Evolutionary conservation across 352 stramenopile genomes (phyloP).

Genomic region (Blastocystis sp.): DNA sequence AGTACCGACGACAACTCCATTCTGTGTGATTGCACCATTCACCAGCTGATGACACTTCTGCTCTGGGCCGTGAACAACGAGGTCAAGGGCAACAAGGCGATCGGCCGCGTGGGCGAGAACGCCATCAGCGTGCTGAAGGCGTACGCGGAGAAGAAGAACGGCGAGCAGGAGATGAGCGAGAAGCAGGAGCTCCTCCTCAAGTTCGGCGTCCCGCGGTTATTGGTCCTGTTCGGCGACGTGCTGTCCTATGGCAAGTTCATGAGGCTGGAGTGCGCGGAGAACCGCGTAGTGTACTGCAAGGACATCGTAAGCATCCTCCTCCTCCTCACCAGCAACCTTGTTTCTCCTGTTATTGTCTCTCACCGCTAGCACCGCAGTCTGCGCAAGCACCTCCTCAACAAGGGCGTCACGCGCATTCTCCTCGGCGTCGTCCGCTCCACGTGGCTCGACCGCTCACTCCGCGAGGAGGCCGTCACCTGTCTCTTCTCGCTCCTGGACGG

Average conservation of each 20-base stretch:
- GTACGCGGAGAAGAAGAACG: neutral
- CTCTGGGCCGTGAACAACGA: slow-evolving; percentile 61
- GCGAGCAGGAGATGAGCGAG: neutral
- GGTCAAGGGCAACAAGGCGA: neutral
- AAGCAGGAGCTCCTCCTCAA: slow-evolving; percentile 48
- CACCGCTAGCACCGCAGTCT: neutral
- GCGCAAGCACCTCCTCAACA: slow-evolving; percentile 25
- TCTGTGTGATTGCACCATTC: slow-evolving; percentile 15
- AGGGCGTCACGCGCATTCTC: slow-evolving; percentile 41
- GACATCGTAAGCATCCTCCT: slow-evolving; percentile 6
- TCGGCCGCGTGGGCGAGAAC: slow-evolving; percentile 12
- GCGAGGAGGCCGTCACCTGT: neutral
- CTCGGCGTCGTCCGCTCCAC: slow-evolving; percentile 20
- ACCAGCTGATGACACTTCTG: slow-evolving; percentile 53
- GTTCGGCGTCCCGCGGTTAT: slow-evolving; percentile 36
- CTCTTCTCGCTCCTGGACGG: neutral
- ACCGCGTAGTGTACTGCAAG: slow-evolving; percentile 20
- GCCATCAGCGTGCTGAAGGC: neutral
- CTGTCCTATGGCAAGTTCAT: slow-evolving; percentile 28
- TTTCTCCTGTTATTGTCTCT: neutral
- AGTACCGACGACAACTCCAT: neutral
- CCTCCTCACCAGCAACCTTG: neutral
- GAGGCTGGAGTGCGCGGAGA: neutral
- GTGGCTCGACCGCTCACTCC: neutral
- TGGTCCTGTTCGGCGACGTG: slow-evolving; percentile 2